Base-by-base conservation (phyloP, 78 protist genomes). In the Tieghemostelium lacteum region DNA sequence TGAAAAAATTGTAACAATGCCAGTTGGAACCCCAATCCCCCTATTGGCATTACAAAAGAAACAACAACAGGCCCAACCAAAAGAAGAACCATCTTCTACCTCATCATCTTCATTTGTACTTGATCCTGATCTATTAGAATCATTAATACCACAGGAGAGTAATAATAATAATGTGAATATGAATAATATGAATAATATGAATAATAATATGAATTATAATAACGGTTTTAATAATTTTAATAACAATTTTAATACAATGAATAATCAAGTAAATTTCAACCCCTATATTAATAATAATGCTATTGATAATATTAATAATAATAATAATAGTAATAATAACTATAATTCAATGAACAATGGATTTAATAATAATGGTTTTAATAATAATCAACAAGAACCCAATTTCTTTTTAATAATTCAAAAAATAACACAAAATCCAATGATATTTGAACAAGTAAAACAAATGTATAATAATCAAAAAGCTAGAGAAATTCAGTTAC, bases 1-100 rank as follows among this genome's bases (percentile, higher is more conserved):
- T 24, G 75, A 83, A 69, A 83, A 39, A 36, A 65, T 83, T 57
- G 89, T 83, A 3, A 83, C 89, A 20, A 83, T 83, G 89, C 89
- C 89, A 3, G 89, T 83, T 39, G 89, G 89, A 5, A 83, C 89
- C 37, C 89, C 89, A 26, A 83, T 83, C 3, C 89, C 89, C 33
- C 22, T 83, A n/a, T 49, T 60, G 3, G 77, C 65, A 4, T 20
- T 83, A 14, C 31, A 58, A n/a, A 83, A 83, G 33, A 69, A 61
- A 1, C 3, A 22, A 2, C 72, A 45, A 24, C 37, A 8, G 24
- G 2, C 19, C 40, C 24, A 5, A 24, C 75, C 14, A 52, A 45
- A 45, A 14, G 52, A 50, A 7, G 22, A 70, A 24, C 42, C 54
- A 49, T 6, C 75, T 5, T 33, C 64, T 16, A 28, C 58, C 14